Conservation (phyloP, 176 grass and related monocot species). For the Miscanthus lutarioriparius region DNA sequence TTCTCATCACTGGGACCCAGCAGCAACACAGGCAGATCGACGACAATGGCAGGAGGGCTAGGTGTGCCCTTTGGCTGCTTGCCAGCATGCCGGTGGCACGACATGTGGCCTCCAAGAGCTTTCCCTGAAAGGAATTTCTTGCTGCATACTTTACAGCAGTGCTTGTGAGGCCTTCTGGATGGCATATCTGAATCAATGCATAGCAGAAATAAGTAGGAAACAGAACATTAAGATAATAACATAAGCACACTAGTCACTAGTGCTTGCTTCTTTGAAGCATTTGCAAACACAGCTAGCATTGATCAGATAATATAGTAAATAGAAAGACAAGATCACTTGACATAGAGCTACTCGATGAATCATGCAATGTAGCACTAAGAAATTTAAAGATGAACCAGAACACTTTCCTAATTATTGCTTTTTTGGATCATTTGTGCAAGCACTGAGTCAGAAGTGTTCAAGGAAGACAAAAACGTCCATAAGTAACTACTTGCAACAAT, state of each 20-base stretch:
- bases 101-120: conserved; percentile 62
- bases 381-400: not conserved
- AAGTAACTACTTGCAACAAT: not conserved
- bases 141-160: conserved; percentile 43
- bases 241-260: not conserved
- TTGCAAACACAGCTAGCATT: not conserved
- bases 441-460: not conserved
- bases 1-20: conserved; percentile 26
- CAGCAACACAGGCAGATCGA: conserved; percentile 2
- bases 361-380: not conserved
- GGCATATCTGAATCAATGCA: conserved; percentile 28
- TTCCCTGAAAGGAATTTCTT: conserved; percentile 47
- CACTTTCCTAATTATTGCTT: not conserved
- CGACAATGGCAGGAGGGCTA: not conserved
- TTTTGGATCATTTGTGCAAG: not conserved
- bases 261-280: not conserved
- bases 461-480: not conserved
- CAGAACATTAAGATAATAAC: conserved; percentile 15
- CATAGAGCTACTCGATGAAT: not conserved
- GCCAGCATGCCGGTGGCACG: conserved; percentile 26
- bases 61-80: conserved; percentile 22
- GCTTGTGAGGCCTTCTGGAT: conserved; percentile 25
- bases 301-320: not conserved
- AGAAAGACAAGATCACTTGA: not conserved
- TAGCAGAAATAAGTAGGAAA: conserved; percentile 14